Evolutionary conservation across 352 stramenopile species (phyloP).

Genomic region (Phytophthora rubi): DNA sequence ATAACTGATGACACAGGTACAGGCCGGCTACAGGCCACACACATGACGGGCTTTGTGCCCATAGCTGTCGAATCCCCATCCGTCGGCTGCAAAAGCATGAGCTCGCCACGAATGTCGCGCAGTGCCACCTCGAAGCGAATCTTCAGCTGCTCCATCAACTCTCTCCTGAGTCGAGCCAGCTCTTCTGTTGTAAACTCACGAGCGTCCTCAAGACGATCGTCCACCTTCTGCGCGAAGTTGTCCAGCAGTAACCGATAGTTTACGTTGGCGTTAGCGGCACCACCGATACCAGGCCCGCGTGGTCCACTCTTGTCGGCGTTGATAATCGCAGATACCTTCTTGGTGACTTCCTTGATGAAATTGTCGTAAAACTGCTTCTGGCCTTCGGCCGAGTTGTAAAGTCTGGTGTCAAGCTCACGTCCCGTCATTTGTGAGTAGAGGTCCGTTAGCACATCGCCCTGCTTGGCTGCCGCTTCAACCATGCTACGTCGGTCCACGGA

Average conservation of each 20-base stretch:
- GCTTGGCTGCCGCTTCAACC: constrained; percentile 31
- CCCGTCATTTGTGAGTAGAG: constrained; percentile 69
- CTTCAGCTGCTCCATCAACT: constrained; percentile 73
- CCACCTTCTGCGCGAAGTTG: constrained; percentile 78
- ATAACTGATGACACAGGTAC: constrained; percentile 68
- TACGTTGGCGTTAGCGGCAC: constrained; percentile 50
- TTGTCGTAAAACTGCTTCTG: constrained; percentile 76
- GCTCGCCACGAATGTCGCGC: constrained; percentile 67
- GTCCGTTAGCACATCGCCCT: constrained; percentile 58
- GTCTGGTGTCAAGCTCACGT: constrained; percentile 53
- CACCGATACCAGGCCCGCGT: constrained; percentile 36
- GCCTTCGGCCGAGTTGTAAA: constrained; percentile 48
- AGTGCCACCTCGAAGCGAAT: constrained; percentile 59
- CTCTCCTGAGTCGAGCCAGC: constrained; percentile 62
- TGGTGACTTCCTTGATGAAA: constrained; percentile 78
- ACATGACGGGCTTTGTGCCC: constrained; percentile 84
- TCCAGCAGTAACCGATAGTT: constrained; percentile 77
- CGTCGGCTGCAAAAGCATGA: constrained; percentile 57
- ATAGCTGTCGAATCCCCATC: constrained; percentile 76
- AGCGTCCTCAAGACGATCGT: constrained; percentile 69
- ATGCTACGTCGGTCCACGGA: constrained; percentile 22
- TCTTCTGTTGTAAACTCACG: constrained; percentile 70
- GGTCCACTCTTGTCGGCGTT: constrained; percentile 48
- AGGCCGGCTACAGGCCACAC: constrained; percentile 78
- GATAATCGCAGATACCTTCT: constrained; percentile 73